A percentile compares a stretch with the other conserved stretches of the same genome.
Evolutionary conservation across 768 basidiomycete genomes (phyloP).

Genomic region (Lactifluus volemus): DNA sequence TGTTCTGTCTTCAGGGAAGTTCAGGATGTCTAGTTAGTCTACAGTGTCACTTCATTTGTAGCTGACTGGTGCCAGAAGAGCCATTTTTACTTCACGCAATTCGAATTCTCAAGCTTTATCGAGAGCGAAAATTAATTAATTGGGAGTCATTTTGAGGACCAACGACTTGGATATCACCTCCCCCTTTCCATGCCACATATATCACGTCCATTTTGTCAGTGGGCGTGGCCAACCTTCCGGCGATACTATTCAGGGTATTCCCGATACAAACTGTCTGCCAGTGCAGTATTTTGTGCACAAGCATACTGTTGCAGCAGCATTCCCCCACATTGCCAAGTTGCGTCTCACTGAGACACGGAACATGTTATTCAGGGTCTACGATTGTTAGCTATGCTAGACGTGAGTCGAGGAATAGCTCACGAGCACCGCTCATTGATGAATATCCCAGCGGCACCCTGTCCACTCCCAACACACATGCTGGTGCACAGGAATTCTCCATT

Average conservation of each 20-base stretch:
- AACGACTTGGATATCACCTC: not conserved
- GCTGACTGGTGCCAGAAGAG: not conserved
- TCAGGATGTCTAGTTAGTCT: no score
- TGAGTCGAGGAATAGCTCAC: not conserved
- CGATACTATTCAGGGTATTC: not conserved
- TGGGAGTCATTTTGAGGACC: not conserved
- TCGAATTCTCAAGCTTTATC: not conserved
- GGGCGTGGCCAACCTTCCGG: not conserved
- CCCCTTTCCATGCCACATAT: not conserved
- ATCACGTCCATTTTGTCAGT: not conserved
- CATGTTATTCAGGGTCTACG: not conserved
- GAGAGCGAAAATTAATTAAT: not conserved
- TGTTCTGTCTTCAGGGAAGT: no score
- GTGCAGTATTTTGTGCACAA: no score
- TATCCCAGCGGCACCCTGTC: constrained; percentile 81
- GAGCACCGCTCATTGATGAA: constrained; percentile 55
- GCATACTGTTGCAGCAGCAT: no score
- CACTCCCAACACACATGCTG: constrained; percentile 75
- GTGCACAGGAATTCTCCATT: constrained; percentile 69
- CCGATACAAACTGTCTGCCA: not conserved
- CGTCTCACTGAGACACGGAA: not conserved
- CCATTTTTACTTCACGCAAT: not conserved
- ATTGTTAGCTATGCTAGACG: not conserved
- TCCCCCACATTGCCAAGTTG: no score
- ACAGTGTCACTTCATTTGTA: not conserved